Base-by-base conservation (phyloP, 148 eudicot genomes). In the Rhododendron molle region DNA sequence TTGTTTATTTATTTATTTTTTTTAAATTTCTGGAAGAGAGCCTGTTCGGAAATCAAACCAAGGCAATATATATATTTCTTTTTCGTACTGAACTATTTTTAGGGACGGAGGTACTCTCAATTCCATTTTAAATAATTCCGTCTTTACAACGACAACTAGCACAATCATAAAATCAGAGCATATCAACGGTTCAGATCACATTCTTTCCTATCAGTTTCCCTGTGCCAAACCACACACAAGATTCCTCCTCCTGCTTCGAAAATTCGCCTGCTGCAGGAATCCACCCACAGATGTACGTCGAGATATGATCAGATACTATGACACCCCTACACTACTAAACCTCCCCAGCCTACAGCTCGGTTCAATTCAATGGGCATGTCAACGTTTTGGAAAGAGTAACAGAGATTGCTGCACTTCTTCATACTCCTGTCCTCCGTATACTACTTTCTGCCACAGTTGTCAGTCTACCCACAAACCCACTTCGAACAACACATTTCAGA, bases 291-390 rank as follows among this genome's bases (percentile, higher is more conserved):
- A 50, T 83, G 88, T 86, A 82, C 88, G 40, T 44, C 34, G 65
- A 86, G 88, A 87, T 87, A 77, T 87, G 79, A 81, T 36, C 71
- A 74, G 56, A 77, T 86, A 60, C 79, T 47, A 26, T 43, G 76
- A 65, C 23, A 65, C 46, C 26, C 40, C 78, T 74, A 38, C 46
- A 26, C 78, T 74, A 16, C 77, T 1, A 26, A 7, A n/a, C 32
- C 72, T 65, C 3, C 1, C 78, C 1, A 54, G 60, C 60, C 18
- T 8, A 3, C 30, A 20, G 4, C 34, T 32, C 1, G 43, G 65
- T 20, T 56, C 56, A 13, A 52, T 54, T 28, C n/a, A 86, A 87
- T 11, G 78, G 78, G 83, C 85, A 87, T 83, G 86, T 78, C 85
- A 76, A 83, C 65, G 67, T 62, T 86, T 58, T 62, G 67, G 34